Conservation (phyloP, 2,329 filamentous ascomycete species). For the Penicillium sclerotiorum region DNA sequence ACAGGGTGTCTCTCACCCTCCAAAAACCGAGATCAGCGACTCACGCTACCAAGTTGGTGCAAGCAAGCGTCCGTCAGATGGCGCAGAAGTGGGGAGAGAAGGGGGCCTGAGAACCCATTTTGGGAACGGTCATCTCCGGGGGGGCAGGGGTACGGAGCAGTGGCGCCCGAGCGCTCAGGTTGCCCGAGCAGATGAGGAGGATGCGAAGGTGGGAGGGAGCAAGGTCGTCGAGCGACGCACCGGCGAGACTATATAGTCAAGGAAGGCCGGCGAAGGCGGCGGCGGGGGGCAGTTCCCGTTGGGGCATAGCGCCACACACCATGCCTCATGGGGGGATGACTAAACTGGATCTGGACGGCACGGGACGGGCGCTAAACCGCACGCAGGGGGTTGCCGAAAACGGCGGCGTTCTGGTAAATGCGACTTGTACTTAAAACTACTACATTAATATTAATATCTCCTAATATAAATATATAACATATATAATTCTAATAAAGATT, state of each 20-base stretch:
- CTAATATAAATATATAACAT: too few species aligned
- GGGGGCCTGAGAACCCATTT: not conserved
- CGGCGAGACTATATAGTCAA: slow-evolving; percentile 9
- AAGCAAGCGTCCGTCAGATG: not conserved
- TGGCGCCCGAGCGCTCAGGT: not conserved
- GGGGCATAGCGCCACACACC: slow-evolving; percentile 1
- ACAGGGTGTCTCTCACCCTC: not conserved
- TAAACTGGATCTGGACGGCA: slow-evolving; percentile 2
- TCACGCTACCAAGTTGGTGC: not conserved
- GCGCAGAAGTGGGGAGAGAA: not conserved
- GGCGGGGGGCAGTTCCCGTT: slow-evolving; percentile 5
- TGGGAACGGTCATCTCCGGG: slow-evolving; percentile 10
- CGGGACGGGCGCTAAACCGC: slow-evolving; percentile 11
- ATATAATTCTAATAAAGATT: too few species aligned
- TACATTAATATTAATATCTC: too few species aligned
- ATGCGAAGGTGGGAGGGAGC: slow-evolving; percentile 1
- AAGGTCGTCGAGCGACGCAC: slow-evolving; percentile 10
- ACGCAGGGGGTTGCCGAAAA: slow-evolving; percentile 7
- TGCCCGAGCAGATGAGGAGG: slow-evolving; percentile 1
- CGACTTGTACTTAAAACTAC: slow-evolving; percentile 12
- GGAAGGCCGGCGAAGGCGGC: slow-evolving; percentile 1
- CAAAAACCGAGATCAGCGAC: not conserved
- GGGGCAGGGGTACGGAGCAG: slow-evolving; percentile 2
- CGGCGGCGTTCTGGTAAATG: slow-evolving; percentile 11
- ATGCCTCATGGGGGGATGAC: slow-evolving; percentile 2